Conservation (phyloP, 2,329 filamentous ascomycete genomes). For the Cordyceps tenuipes region DNA sequence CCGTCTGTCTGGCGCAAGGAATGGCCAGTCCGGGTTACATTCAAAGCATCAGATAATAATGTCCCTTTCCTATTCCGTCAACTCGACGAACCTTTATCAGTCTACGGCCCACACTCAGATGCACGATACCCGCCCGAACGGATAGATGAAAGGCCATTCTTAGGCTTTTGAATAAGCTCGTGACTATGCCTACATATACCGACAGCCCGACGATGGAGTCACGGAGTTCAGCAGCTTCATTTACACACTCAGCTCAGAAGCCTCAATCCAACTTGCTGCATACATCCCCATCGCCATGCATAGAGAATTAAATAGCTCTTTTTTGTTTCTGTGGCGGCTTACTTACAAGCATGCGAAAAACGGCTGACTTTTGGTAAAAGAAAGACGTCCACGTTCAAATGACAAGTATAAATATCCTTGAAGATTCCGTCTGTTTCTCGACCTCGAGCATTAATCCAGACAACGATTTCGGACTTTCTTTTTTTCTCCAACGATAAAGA, state of each 20-base stretch:
- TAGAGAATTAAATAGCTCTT: background rate
- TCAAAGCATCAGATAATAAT: background rate
- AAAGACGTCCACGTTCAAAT: background rate
- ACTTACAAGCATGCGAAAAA: background rate
- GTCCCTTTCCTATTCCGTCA: constrained; percentile 1
- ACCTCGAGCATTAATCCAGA: background rate
- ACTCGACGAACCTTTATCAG: background rate
- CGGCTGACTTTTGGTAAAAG: background rate
- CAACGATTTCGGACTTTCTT: background rate
- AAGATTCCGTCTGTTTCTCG: background rate
- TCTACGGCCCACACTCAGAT: background rate
- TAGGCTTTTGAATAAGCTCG: constrained; percentile 1
- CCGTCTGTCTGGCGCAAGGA: background rate
- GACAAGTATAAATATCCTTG: constrained; percentile 1
- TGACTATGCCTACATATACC: background rate
- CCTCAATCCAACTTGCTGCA: background rate
- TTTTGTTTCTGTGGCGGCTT: background rate
- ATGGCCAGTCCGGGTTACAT: background rate
- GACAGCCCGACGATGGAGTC: constrained; percentile 6
- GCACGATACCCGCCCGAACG: background rate
- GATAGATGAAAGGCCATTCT: background rate
- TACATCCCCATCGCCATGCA: background rate
- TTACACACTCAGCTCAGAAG: background rate
- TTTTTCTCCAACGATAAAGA: background rate
- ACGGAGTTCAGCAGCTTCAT: background rate